Conservation (phyloP, 192 early-diverging fungal species). For the Coemansia sp. region DNA sequence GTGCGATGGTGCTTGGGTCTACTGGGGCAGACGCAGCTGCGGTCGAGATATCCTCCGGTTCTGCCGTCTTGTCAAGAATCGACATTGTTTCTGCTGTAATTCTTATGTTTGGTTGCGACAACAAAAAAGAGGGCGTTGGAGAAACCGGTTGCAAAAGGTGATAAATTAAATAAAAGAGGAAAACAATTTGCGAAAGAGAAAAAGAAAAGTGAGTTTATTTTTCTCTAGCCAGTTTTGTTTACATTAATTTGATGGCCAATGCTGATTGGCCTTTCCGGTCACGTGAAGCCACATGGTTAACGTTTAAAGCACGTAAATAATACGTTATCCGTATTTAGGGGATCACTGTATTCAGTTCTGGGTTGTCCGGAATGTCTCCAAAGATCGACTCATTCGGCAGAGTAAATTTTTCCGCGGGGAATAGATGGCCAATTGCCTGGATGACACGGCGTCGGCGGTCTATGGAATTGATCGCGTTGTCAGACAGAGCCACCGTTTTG, state of each 20-base stretch:
- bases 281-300: no score
- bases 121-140: not conserved
- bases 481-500: conserved; percentile 63
- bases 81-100: conserved; percentile 3
- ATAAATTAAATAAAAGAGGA: not conserved
- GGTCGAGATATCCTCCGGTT: not conserved
- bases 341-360: conserved; percentile 29
- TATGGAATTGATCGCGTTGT: conserved; percentile 65
- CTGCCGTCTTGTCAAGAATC: not conserved
- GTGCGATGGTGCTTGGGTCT: not conserved
- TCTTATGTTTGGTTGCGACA: not conserved
- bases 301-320: no score
- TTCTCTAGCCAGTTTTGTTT: not conserved
- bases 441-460: conserved; percentile 68
- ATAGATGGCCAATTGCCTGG: conserved; percentile 61
- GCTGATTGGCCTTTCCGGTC: not conserved
- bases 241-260: conserved; percentile 1
- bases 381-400: conserved; percentile 44
- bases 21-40: not conserved
- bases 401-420: conserved; percentile 51
- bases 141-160: not conserved
- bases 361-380: conserved; percentile 34
- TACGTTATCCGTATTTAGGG: no score
- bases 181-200: not conserved
- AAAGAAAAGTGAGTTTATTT: not conserved